Evolutionary conservation across 2,329 filamentous ascomycete genomes (phyloP).

Genomic region (Thielaviopsis ethacetica): DNA sequence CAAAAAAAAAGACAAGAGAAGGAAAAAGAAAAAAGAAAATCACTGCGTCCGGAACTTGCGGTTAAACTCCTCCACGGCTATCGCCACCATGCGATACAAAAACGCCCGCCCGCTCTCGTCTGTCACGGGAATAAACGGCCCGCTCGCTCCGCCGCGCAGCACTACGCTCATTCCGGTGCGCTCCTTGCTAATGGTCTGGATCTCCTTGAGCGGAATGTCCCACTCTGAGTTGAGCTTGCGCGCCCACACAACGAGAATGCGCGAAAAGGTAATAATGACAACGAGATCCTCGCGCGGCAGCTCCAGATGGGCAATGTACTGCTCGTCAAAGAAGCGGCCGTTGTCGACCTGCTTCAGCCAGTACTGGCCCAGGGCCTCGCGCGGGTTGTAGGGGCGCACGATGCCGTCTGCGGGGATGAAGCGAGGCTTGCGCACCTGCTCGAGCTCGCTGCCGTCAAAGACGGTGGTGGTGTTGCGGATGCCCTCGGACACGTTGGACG

Average conservation of each 20-base stretch:
- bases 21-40: not conserved
- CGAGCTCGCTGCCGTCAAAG: conserved; percentile 86
- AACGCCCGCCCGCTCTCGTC: conserved; percentile 59
- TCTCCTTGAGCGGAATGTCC: conserved; percentile 89
- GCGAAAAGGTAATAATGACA: conserved; percentile 72
- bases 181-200: conserved; percentile 95
- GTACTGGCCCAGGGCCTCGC: conserved; percentile 90
- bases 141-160: conserved; percentile 77
- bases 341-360: conserved; percentile 98
- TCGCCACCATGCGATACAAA: conserved; percentile 47
- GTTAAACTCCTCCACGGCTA: conserved; percentile 53
- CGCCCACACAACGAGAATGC: conserved; percentile 80
- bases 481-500: conserved; percentile 90
- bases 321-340: conserved; percentile 92
- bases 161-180: conserved; percentile 81
- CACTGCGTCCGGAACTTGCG: conserved; percentile 31
- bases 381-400: conserved; percentile 83
- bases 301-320: conserved; percentile 93
- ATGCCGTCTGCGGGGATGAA: conserved; percentile 89
- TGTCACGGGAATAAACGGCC: conserved; percentile 86
- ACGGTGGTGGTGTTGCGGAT: conserved; percentile 98
- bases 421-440: conserved; percentile 81
- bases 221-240: conserved; percentile 79
- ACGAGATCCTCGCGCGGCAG: conserved; percentile 77
- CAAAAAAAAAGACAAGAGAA: not conserved